Evolutionary conservation across 2,329 filamentous ascomycete genomes (phyloP).

Genomic region (Cladophialophora yegresii): DNA sequence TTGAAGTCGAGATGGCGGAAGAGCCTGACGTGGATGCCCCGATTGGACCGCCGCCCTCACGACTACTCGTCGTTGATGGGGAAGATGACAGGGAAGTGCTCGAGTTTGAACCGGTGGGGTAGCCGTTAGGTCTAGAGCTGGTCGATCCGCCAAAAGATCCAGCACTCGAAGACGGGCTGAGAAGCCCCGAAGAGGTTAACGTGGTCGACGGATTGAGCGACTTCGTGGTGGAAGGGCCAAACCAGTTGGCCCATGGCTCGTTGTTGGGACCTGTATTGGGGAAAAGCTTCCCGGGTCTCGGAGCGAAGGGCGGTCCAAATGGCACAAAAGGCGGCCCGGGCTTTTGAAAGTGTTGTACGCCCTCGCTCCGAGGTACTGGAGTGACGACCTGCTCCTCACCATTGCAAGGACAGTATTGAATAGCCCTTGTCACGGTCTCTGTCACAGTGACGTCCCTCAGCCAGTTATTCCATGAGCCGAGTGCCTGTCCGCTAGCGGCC

Average conservation of each 20-base stretch:
- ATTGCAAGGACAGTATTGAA: constrained; percentile 30
- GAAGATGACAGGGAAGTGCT: constrained; percentile 9
- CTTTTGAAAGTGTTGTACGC: neutral
- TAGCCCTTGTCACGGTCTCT: constrained; percentile 21
- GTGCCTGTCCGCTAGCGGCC: constrained; percentile 16
- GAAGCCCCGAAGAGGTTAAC: constrained; percentile 32
- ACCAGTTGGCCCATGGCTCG: constrained; percentile 24
- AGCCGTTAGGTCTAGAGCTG: constrained; percentile 5
- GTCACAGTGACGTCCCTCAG: constrained; percentile 27
- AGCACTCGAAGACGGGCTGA: constrained; percentile 39
- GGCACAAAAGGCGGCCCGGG: constrained; percentile 1
- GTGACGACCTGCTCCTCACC: constrained; percentile 20
- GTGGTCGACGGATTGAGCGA: neutral
- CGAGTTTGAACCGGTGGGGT: neutral
- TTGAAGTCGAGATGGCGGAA: neutral
- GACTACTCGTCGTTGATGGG: neutral
- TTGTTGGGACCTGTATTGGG: constrained; percentile 3
- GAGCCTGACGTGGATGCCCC: neutral
- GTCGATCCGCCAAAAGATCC: constrained; percentile 13
- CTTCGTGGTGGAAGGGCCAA: neutral
- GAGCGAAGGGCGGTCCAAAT: constrained; percentile 1
- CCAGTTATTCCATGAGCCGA: constrained; percentile 26
- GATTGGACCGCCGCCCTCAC: neutral
- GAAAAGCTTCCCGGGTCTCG: constrained; percentile 1
- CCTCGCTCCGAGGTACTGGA: constrained; percentile 12